Base-by-base conservation (phyloP, 768 basidiomycete genomes). In the Jaapia argillacea region DNA sequence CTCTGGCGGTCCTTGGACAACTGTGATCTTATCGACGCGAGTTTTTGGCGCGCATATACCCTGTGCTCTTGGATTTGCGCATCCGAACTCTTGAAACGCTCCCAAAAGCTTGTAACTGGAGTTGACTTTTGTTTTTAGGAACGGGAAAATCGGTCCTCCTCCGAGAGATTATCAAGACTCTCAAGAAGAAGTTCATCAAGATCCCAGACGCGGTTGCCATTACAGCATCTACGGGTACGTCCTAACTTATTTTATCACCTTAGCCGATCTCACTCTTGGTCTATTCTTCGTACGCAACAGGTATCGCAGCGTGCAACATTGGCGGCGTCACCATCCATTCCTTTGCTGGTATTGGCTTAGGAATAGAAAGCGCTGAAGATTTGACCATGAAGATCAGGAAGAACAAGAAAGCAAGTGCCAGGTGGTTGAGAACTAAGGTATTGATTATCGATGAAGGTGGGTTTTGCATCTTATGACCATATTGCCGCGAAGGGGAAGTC, bases 271-370 rank as follows among this genome's bases (percentile, higher is more conserved):
- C 46, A 6, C 20, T 25, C 24, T 26, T 48, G 36, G 33, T 23
- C 26, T 26, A 27, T 20, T 41, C 21, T 43, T n/a, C n/a, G n/a
- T 41, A 36, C 21, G 24, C 13, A 44, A 24, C 45, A 83, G 85
- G 85, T 36, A 96, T 98, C 52, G 94, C 94, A 5, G 94, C 94
- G 4, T 96, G 92, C 60, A 97, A 99, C 52, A 92, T 99, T 40
- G 94, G 94, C 6, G 94, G 96, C 31, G 77, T 87, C 20, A 98
- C 94, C 0, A 74, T 98, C 26, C 94, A 99, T 58, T 93, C 89
- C 0, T 99, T 96, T 57, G 79, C 85, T n/a, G 93, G 94, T 0
- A 85, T 94, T 46, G 94, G 94, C 0, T 63, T 96, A 1, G 94
- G 88, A 2, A 61, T 72, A 2, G 90, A 86, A 28, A 59, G 58